Evolutionary conservation across 345 rosid species (phyloP), one percentile per base, ranked within the genome.

Genomic region (Dipteronia dyeriana): DNA sequence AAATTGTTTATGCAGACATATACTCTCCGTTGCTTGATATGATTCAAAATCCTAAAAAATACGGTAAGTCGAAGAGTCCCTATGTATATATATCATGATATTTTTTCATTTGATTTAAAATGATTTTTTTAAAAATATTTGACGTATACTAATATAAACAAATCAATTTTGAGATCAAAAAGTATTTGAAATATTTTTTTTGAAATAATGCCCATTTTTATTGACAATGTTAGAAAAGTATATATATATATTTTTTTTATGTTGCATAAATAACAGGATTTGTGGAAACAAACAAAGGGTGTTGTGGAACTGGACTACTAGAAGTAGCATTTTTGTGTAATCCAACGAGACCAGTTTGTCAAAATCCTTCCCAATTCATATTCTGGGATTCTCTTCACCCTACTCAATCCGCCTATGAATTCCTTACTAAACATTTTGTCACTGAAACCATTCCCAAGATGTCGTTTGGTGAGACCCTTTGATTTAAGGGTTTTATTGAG

Each of bases 351-450:
- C 82, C 79, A 29, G 73, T 56, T 0, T 88, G 93, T 43, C n/a
- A 4, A 17, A 80, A 76, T 31, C 72, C 84, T 14, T 84, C 82
- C 12, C 51, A 88, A 59, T 82, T 66, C 71, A 6, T 89, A 25
- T 90, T 88, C 71, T 90, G 85, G 82, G 91, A 90, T 39, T 66
- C 81, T 64, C 73, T 85, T 41, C 91, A 90, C 79, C 89, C 85
- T 9, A 66, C 82, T 11, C 82, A 86, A 76, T 71, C 88, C 3
- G 85, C 83, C 25, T 80, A 89, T 57, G 34, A 70, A 13, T n/a
- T 39, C 45, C 13, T 83, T 2, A 47, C 77, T 10, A 4, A 74
- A 10, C 29, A 70, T 67, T 51, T 85, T 20, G 78, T 53, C 23
- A 29, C 75, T 39, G 29, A 60, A 19, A 25, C 81, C 23, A 3